phyloP scores from a whole-genome alignment of 805 yeast species.

The Kazachstania kunashirensis region DNA sequence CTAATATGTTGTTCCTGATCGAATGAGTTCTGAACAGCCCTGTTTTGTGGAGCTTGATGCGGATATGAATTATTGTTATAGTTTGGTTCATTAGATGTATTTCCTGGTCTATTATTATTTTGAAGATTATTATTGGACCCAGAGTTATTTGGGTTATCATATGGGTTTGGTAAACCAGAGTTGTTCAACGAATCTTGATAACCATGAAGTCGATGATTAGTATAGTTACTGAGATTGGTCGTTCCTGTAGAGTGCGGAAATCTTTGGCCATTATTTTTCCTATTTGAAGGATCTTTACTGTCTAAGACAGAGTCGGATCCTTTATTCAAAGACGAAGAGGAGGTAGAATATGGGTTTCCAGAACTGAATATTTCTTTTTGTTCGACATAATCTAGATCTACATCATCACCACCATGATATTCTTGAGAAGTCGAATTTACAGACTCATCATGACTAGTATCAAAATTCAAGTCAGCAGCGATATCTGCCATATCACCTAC shows the following conservation, averaged over 20 bases:
- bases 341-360: slow-evolving; percentile 17
- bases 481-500: not conserved
- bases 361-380: slow-evolving; percentile 21
- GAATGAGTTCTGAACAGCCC: not conserved
- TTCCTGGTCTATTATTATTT: not conserved
- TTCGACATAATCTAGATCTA: slow-evolving; percentile 26
- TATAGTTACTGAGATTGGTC: not conserved
- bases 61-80: not conserved
- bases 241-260: slow-evolving; percentile 3
- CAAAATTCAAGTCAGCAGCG: slow-evolving; percentile 2
- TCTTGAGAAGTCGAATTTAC: not conserved
- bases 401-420: slow-evolving; percentile 14
- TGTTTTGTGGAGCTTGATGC: not conserved
- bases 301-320: not conserved
- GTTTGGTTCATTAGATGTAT: slow-evolving; percentile 1
- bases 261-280: not conserved
- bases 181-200: not conserved
- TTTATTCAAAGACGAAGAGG: not conserved
- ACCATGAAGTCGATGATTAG: not conserved
- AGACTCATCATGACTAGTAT: not conserved
- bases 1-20: slow-evolving; percentile 1
- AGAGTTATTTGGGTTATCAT: no score
- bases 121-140: not conserved
- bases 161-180: no score
- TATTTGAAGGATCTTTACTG: not conserved